Percentiles rank a stretch among this genome's conserved stretches.
phyloP scores from a whole-genome alignment of 768 basidiomycete species.

The Asterophora parasitica region DNA sequence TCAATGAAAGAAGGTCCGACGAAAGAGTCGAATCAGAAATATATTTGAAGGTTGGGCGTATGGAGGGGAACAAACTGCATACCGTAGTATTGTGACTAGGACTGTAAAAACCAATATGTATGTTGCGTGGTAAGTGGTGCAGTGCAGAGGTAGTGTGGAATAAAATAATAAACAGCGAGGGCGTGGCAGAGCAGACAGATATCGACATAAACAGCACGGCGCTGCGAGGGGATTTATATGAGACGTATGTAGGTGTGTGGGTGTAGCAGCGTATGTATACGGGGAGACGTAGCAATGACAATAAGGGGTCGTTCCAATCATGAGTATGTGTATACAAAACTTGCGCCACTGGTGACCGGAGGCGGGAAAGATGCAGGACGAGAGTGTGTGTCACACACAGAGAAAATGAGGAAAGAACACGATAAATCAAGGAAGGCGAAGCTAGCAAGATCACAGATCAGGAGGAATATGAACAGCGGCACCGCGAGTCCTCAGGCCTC shows the following conservation, averaged over 20 bases:
- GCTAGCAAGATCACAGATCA: slow-evolving; percentile 15
- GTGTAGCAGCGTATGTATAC: neutral
- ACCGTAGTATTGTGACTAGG: slow-evolving; percentile 12
- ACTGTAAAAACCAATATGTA: slow-evolving; percentile 10
- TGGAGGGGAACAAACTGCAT: slow-evolving; percentile 12
- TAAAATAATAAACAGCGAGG: slow-evolving; percentile 17
- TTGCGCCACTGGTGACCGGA: slow-evolving; percentile 10
- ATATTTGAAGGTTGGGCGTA: slow-evolving; percentile 1
- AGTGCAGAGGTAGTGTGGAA: slow-evolving; percentile 20
- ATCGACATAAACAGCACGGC: slow-evolving; percentile 5
- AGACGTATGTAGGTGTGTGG: neutral
- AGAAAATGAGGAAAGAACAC: neutral
- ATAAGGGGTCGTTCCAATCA: slow-evolving; percentile 1
- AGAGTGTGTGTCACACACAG: neutral
- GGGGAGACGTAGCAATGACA: slow-evolving; percentile 3
- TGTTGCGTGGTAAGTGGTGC: no score
- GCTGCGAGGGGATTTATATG: slow-evolving; percentile 1
- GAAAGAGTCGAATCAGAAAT: no score
- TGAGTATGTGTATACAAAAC: slow-evolving; percentile 11
- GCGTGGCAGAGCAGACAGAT: slow-evolving; percentile 5
- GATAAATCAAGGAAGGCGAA: slow-evolving; percentile 1
- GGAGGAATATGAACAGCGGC: slow-evolving; percentile 19
- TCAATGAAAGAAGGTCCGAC: neutral
- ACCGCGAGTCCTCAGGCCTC: slow-evolving; percentile 26
- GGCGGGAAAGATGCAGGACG: slow-evolving; percentile 3